Conservation (phyloP, 306 rosid species). For the Cucumis cinereus region DNA sequence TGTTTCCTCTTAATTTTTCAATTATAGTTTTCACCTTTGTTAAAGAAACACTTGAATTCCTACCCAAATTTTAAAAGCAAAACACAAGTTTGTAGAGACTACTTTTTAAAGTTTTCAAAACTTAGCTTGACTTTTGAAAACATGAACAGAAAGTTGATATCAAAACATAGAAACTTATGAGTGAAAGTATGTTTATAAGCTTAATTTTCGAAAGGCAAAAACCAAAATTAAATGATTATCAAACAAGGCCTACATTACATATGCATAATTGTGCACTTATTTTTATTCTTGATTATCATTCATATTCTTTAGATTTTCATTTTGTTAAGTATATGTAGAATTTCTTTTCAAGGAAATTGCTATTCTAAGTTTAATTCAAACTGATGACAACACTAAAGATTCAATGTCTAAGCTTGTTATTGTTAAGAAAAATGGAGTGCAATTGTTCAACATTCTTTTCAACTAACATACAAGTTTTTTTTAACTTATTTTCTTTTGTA, state of each 20-base stretch:
- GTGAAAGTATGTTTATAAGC: no score
- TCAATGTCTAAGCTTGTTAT: not conserved
- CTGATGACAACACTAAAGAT: not conserved
- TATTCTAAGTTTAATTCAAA: not conserved
- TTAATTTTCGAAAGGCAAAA: no score
- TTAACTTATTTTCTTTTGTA: constrained; percentile 6
- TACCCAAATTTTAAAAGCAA: no score
- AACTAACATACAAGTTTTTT: not conserved
- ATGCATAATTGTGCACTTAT: not conserved
- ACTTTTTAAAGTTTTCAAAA: no score
- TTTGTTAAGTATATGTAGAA: not conserved
- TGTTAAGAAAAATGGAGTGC: not conserved
- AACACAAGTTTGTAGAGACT: no score
- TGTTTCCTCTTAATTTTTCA: no score
- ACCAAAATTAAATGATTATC: no score
- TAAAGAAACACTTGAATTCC: no score
- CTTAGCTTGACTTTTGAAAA: no score
- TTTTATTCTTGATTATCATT: not conserved
- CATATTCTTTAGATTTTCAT: not conserved
- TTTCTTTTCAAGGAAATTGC: not conserved
- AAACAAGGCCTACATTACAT: not conserved
- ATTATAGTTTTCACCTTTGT: no score
- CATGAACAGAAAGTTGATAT: no score
- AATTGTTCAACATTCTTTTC: not conserved
- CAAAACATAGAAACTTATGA: no score